These are phyloP conservation scores for Tetrapisispora pingtungensis DNA, from an alignment of 805 yeast species.

Conservation along the genomic window DNA sequence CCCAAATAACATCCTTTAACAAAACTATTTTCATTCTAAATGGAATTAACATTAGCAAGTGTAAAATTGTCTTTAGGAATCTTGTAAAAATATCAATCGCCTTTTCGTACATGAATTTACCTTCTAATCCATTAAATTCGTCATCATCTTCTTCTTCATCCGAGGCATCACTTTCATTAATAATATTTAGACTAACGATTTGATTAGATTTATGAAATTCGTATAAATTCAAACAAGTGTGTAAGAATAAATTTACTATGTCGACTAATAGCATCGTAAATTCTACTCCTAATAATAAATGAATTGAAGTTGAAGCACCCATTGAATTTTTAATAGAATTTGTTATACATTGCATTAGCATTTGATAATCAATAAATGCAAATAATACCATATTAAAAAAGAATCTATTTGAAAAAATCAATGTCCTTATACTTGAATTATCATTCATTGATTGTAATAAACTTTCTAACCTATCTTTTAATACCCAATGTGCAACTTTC, in stretches of 20 bases:
- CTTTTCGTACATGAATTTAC: conserved; percentile 50
- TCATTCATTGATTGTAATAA: conserved; percentile 36
- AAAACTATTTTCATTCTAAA: conserved; percentile 38
- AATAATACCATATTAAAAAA: conserved; percentile 38
- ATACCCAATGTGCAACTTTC: conserved; percentile 70
- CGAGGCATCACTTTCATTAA: conserved; percentile 6
- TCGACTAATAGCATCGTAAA: conserved; percentile 56
- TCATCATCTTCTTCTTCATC: conserved; percentile 37
- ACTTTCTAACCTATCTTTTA: conserved; percentile 39
- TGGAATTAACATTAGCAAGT: conserved; percentile 38
- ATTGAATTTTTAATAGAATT: conserved; percentile 7
- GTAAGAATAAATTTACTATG: conserved; percentile 27
- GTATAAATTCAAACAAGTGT: conserved; percentile 32
- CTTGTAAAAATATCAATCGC: conserved; percentile 45
- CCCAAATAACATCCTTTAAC: conserved; percentile 39
- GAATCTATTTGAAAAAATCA: conserved; percentile 29
- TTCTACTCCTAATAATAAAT: conserved; percentile 66
- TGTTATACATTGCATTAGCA: conserved; percentile 48
- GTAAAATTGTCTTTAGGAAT: conserved; percentile 36
- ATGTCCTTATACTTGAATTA: conserved; percentile 25
- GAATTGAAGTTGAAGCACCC: conserved; percentile 39
- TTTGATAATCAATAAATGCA: conserved; percentile 39
- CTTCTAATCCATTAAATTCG: conserved; percentile 47
- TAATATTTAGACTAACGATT: neutral
- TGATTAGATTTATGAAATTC: conserved; percentile 34